Evolutionary conservation across 1,284 basidiomycete genomes (phyloP).

Genomic region (Mycena citricolor): DNA sequence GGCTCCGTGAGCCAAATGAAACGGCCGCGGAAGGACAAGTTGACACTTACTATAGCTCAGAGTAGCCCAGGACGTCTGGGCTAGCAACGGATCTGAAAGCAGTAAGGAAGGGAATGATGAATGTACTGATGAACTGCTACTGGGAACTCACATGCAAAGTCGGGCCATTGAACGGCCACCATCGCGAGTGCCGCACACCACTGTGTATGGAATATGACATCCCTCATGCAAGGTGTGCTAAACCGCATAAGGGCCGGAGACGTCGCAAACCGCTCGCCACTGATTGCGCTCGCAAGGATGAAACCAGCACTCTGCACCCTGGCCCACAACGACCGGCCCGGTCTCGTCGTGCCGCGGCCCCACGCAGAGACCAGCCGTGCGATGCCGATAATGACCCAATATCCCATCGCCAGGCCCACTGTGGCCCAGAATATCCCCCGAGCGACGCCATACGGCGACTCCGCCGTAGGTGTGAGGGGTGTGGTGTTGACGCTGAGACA

Average conservation of each 20-base stretch:
- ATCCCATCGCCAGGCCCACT: constrained; percentile 74
- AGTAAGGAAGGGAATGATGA: constrained; percentile 18
- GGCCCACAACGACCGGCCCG: constrained; percentile 61
- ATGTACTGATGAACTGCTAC: neutral
- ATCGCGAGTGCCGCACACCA: constrained; percentile 86
- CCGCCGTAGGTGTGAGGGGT: constrained; percentile 60
- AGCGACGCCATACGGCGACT: constrained; percentile 71
- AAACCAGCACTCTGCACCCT: constrained; percentile 79
- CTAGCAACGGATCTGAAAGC: constrained; percentile 76
- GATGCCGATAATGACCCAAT: constrained; percentile 77
- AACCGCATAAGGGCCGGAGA: constrained; percentile 88
- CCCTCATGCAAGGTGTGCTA: constrained; percentile 92
- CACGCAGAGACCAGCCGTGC: constrained; percentile 84
- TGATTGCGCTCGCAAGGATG: constrained; percentile 88
- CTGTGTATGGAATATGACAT: constrained; percentile 91
- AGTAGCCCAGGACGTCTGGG: constrained; percentile 85
- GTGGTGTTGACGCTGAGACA: constrained; percentile 83
- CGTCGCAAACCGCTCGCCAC: constrained; percentile 83
- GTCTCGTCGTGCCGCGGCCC: constrained; percentile 64
- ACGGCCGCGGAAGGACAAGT: constrained; percentile 11
- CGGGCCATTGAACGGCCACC: constrained; percentile 93
- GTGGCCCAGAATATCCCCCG: constrained; percentile 81
- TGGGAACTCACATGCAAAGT: constrained; percentile 81
- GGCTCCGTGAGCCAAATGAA: constrained; percentile 11
- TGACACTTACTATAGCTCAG: constrained; percentile 75